phyloP scores from a whole-genome alignment of 2,329 filamentous ascomycete species.

The Hirsutella thompsonii region DNA sequence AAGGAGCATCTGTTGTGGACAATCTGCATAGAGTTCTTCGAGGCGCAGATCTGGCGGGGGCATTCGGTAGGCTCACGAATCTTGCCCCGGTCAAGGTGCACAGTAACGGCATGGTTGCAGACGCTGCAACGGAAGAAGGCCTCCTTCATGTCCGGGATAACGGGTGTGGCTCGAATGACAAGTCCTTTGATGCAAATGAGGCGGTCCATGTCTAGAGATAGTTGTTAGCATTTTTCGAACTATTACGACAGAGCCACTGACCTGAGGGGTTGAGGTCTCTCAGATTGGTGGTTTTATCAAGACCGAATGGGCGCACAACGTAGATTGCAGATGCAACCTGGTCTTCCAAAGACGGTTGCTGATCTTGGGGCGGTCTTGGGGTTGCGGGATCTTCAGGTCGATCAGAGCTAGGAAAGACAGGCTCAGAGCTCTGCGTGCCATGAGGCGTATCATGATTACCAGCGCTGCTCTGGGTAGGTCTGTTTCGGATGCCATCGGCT shows the following conservation, averaged over 20 bases:
- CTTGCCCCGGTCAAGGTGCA: slow-evolving; percentile 88
- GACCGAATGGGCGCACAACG: slow-evolving; percentile 77
- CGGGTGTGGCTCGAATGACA: slow-evolving; percentile 87
- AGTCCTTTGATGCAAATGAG: slow-evolving; percentile 90
- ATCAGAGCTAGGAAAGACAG: slow-evolving; percentile 71
- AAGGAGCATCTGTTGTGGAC: slow-evolving; percentile 92
- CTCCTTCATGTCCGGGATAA: slow-evolving; percentile 98
- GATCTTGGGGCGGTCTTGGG: slow-evolving; percentile 26
- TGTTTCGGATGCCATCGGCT: slow-evolving; percentile 60
- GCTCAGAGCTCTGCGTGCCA: slow-evolving; percentile 54
- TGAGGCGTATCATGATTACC: slow-evolving; percentile 30
- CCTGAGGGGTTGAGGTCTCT: slow-evolving; percentile 84
- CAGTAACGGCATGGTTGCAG: slow-evolving; percentile 81
- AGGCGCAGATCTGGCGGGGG: slow-evolving; percentile 66
- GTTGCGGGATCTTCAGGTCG: slow-evolving; percentile 34
- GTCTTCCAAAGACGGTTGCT: slow-evolving; percentile 53
- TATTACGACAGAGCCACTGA: slow-evolving; percentile 18
- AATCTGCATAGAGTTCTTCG: slow-evolving; percentile 95
- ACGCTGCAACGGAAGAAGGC: slow-evolving; percentile 94
- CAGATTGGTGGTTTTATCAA: slow-evolving; percentile 80
- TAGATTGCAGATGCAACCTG: slow-evolving; percentile 73
- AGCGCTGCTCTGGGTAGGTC: slow-evolving; percentile 45
- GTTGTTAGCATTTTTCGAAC: neutral
- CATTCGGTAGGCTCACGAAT: slow-evolving; percentile 91
- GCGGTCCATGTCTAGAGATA: slow-evolving; percentile 70